A percentile compares a stretch with the other conserved stretches of the same genome.
These are phyloP conservation scores for Manihot esculenta DNA, from an alignment of 441 rosid species.

Conservation along the genomic window DNA sequence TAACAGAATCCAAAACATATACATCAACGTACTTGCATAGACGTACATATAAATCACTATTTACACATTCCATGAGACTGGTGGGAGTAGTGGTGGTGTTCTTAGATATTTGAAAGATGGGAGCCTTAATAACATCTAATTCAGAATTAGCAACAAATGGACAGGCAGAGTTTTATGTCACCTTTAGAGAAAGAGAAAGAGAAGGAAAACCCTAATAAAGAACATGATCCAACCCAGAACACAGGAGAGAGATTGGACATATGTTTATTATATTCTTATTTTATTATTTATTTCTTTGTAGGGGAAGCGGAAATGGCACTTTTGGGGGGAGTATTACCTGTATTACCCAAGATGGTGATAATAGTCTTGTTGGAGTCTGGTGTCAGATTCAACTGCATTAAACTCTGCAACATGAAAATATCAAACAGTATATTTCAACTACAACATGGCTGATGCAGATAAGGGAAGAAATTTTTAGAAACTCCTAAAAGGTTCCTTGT, in stretches of 20 bases:
- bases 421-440: not conserved
- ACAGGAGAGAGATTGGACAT: not conserved
- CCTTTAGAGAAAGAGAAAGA: not conserved
- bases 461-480: not conserved
- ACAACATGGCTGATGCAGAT: not conserved
- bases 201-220: not conserved
- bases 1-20: not conserved
- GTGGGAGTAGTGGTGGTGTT: not conserved
- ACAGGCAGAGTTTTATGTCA: not conserved
- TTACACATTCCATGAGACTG: not conserved
- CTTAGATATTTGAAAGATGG: not conserved
- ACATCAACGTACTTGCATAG: not conserved
- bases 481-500: not conserved
- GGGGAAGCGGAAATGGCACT: too few relatives aligned
- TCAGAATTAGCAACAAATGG: not conserved
- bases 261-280: not conserved
- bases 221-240: not conserved
- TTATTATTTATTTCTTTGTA: too few relatives aligned
- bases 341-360: slow-evolving; percentile 71
- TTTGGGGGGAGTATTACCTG: slow-evolving; percentile 44
- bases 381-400: slow-evolving; percentile 64
- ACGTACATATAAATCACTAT: slow-evolving; percentile 2
- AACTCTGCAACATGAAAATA: slow-evolving; percentile 42
- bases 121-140: not conserved
- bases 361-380: slow-evolving; percentile 56